phyloP scores from a whole-genome alignment of 1,284 basidiomycete species.

The Cystobasidium sp. region DNA sequence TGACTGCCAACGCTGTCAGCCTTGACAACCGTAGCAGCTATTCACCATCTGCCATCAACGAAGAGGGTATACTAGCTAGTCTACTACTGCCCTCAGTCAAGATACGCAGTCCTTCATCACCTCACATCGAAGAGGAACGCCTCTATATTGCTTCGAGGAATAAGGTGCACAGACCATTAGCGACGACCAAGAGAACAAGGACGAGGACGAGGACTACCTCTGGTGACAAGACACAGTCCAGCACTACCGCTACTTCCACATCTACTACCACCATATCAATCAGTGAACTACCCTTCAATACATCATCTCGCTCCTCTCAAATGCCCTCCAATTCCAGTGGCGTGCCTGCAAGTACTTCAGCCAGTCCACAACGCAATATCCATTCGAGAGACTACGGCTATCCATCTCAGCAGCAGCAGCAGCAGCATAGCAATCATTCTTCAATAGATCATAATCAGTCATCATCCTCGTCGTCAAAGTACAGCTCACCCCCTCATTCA shows the following conservation, averaged over 20 bases:
- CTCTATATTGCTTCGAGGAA: slow-evolving; percentile 13
- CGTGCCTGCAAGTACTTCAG: background rate
- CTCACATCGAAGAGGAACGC: background rate
- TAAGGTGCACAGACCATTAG: slow-evolving; percentile 9
- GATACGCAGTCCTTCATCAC: too few relatives aligned
- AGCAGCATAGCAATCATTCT: background rate
- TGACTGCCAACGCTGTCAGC: background rate
- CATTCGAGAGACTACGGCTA: slow-evolving; percentile 15
- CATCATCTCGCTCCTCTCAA: background rate
- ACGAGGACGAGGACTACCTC: background rate
- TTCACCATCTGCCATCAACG: background rate
- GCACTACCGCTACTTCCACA: background rate
- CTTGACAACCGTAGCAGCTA: background rate
- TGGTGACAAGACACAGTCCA: background rate
- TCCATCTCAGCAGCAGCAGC: background rate
- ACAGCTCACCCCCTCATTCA: slow-evolving; percentile 1
- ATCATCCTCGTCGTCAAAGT: background rate
- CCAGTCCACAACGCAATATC: background rate
- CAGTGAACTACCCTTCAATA: background rate
- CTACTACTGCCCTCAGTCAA: background rate
- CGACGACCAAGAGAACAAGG: background rate
- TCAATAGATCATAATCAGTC: background rate
- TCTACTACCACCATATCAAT: background rate
- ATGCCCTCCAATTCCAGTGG: slow-evolving; percentile 4
- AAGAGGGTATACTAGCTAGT: background rate